Conservation (phyloP, 805 yeast species). For the Priceomyces fermenticarens region DNA sequence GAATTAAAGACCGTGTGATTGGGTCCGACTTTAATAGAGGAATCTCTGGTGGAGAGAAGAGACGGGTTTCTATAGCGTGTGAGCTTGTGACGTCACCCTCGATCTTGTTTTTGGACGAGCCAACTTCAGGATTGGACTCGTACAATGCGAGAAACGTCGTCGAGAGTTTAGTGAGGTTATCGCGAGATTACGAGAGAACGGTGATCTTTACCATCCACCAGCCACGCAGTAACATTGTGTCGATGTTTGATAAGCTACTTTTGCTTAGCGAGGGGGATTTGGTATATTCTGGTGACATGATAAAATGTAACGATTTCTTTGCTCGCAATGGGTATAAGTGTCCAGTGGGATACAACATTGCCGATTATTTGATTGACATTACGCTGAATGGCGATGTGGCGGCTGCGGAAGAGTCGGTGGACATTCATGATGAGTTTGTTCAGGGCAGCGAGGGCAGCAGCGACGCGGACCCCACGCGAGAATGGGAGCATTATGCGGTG, state of each 20-base stretch:
- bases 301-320: constrained; percentile 72
- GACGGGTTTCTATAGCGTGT: constrained; percentile 79
- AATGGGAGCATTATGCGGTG: constrained; percentile 83
- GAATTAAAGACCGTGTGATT: constrained; percentile 78
- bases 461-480: constrained; percentile 60
- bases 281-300: constrained; percentile 85
- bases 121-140: constrained; percentile 93
- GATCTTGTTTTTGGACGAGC: constrained; percentile 76
- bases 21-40: constrained; percentile 92
- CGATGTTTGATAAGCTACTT: constrained; percentile 79
- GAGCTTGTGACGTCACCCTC: constrained; percentile 73
- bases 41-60: constrained; percentile 64
- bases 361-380: constrained; percentile 88
- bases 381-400: constrained; percentile 54
- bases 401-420: constrained; percentile 6
- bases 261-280: constrained; percentile 81
- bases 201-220: constrained; percentile 93
- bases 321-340: constrained; percentile 71
- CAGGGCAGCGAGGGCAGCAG: constrained; percentile 6
- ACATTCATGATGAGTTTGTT: constrained; percentile 29
- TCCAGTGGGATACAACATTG: constrained; percentile 89
- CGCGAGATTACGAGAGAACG: constrained; percentile 80
- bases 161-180: constrained; percentile 76
- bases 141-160: constrained; percentile 90
- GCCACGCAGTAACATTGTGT: constrained; percentile 93